Base-by-base conservation (phyloP, 2,329 filamentous ascomycete genomes). In the Fonsecaea nubica region DNA sequence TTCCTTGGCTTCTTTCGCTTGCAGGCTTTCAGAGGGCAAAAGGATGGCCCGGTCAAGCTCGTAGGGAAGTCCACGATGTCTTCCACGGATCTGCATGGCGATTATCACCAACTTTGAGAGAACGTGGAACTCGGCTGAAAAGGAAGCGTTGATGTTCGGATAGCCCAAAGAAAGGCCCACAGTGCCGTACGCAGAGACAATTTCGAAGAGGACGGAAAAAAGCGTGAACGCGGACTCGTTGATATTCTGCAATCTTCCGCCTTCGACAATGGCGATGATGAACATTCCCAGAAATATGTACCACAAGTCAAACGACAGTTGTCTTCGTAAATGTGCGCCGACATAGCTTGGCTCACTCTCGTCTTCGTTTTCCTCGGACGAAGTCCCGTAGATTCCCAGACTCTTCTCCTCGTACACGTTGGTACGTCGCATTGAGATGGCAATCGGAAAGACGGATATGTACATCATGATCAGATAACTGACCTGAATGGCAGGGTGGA, bases 301-400 rank as follows among this genome's bases (percentile, higher is more conserved):
- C 95, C 95, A 99, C 78, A 99, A 79, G 79, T 99, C 95, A 80
- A 99, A 99, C 62, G 93, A 96, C 40, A 99, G 86, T 78, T 99
- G 95, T 55, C 91, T 89, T 42, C 95, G 91, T 77, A 99, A 85
- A 86, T 99, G 95, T 59, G 92, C 89, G 2, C 92, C 92, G 59
- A 99, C 90, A 73, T 97, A 98, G 67, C 90, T 94, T 53, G 92
- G 87, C 52, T 90, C 86, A 42, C 81, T 85, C 30, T 84, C 84
- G 13, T 86, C 82, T 3, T 82, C 79, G 1, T 77, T 75, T n/a
- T 84, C 82, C 1, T 86, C 82, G 4, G 92, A 92, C 0, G 95
- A 85, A 0, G 89, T 92, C 71, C 90, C 92, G 72, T 88, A 89
- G 32, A 89, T 82, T 0, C 87, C 88, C 4, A 90, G 75, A 56